Evolutionary conservation across 1,284 basidiomycete genomes (phyloP), one percentile per base, ranked within the genome.

Genomic region (Mycena citricolor): DNA sequence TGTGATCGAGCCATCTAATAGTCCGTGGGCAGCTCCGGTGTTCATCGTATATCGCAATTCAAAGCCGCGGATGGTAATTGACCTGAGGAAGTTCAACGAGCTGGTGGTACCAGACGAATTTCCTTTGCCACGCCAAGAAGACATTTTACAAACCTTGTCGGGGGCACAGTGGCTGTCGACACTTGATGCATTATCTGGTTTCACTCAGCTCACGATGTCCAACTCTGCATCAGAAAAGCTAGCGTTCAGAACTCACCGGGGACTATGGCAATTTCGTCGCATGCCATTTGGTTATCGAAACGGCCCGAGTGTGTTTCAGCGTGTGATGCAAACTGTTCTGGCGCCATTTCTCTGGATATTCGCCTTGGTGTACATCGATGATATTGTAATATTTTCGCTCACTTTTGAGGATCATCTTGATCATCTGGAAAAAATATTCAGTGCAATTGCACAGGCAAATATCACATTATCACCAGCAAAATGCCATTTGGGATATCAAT

Each of bases 391-490:
- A 2, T 50, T 42, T 14, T 50, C 48, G 8, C 13, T 28, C 0
- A 50, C 58, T 2, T 66, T 60, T 30, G 59, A 65, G 2, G 63
- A 70, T 0, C 68, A 72, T 49, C 7, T 67, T 1, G 8, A 37
- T 0, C 65, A 67, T 34, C 13, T 67, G 0, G 57, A 64, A 23
- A 8, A 48, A 11, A 59, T 69, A 1, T 54, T 70, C 2, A 10
- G 21, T 16, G 61, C 64, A 0, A 63, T 70, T 6, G 28, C 32
- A 1, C 21, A 48, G 0, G 50, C 65, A 0, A 59, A 60, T 16
- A 52, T 70, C 21, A 70, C 68, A 3, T 47, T 69, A 0, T 64
- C 65, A 0, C 66, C 65, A 0, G 11, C 32, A 0, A 71, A 70
- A 45, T 69, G 65, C 43, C 61, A 65, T 45, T 42, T 70, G 2